Evolutionary conservation across 2,329 filamentous ascomycete genomes (phyloP).

Genomic region (Trichothecium sympodiale): DNA sequence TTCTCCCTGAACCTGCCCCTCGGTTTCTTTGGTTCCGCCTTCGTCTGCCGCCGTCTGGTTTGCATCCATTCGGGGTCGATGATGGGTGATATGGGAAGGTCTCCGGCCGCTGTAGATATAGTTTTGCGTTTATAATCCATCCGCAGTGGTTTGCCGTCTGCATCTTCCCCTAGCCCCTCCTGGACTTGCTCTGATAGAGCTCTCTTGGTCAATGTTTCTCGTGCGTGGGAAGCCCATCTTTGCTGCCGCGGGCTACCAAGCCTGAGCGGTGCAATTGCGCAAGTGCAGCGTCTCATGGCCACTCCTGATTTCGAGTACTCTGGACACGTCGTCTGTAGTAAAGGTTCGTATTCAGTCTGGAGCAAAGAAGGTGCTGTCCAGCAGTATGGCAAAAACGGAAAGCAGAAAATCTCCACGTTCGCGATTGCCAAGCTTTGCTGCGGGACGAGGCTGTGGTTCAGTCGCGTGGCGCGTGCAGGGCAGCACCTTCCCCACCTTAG

Average conservation of each 20-base stretch:
- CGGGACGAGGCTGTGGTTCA: too few relatives aligned
- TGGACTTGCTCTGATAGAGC: slow-evolving; percentile 19
- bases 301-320: too few relatives aligned
- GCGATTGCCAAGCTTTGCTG: too few relatives aligned
- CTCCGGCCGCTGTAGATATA: slow-evolving; percentile 31
- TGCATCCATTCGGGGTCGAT: slow-evolving; percentile 40
- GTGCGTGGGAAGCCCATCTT: slow-evolving; percentile 23
- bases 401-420: too few relatives aligned
- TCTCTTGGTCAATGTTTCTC: slow-evolving; percentile 14
- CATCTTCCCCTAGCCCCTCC: slow-evolving; percentile 18
- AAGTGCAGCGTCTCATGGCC: too few relatives aligned
- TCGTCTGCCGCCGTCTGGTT: slow-evolving; percentile 29
- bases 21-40: slow-evolving; percentile 18
- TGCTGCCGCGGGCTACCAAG: slow-evolving; percentile 6
- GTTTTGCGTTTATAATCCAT: slow-evolving; percentile 30
- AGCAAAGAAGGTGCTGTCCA: too few relatives aligned
- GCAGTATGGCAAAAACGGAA: too few relatives aligned
- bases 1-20: slow-evolving; percentile 42
- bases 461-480: background rate
- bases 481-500: slow-evolving; percentile 1
- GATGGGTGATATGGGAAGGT: slow-evolving; percentile 42
- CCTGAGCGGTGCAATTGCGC: too few relatives aligned
- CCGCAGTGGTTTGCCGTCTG: slow-evolving; percentile 16
- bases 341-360: too few relatives aligned
- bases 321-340: too few relatives aligned